Conservation (phyloP, 2,329 filamentous ascomycete genomes). For the Arthrobotrys iridis region DNA sequence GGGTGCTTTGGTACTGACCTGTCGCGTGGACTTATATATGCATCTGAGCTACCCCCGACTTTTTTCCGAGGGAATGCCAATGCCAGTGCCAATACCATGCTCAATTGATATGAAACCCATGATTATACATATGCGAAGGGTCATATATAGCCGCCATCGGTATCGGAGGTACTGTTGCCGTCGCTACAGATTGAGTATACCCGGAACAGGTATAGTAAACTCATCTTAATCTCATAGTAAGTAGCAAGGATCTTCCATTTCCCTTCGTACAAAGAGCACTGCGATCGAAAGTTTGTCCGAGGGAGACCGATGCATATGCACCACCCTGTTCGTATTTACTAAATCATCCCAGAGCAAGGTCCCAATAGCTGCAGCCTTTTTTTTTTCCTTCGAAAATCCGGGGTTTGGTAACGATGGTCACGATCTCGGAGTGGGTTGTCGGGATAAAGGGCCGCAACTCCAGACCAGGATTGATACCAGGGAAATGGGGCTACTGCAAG, state of each 20-base stretch:
- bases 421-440: conserved; percentile 34
- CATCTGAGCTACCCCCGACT: not conserved
- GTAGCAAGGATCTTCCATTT: conserved; percentile 13
- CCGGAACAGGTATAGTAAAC: not conserved
- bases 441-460: conserved; percentile 46
- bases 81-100: conserved; percentile 15
- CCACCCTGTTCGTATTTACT: conserved; percentile 27
- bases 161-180: conserved; percentile 40
- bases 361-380: not conserved
- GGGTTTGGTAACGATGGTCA: conserved; percentile 39
- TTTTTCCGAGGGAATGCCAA: conserved; percentile 14
- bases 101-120: conserved; percentile 36
- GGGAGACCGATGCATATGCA: conserved; percentile 37
- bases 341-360: not conserved
- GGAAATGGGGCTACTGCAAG: conserved; percentile 12
- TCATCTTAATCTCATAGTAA: conserved; percentile 6
- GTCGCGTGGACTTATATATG: conserved; percentile 36
- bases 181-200: conserved; percentile 30
- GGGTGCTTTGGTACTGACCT: too few species aligned
- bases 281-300: conserved; percentile 13
- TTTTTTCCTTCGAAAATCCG: conserved; percentile 33
- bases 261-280: not conserved
- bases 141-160: conserved; percentile 49
- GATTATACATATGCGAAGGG: conserved; percentile 35
- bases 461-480: conserved; percentile 27